Conservation (phyloP, 176 grass and related monocot species). For the Themeda triandra region DNA sequence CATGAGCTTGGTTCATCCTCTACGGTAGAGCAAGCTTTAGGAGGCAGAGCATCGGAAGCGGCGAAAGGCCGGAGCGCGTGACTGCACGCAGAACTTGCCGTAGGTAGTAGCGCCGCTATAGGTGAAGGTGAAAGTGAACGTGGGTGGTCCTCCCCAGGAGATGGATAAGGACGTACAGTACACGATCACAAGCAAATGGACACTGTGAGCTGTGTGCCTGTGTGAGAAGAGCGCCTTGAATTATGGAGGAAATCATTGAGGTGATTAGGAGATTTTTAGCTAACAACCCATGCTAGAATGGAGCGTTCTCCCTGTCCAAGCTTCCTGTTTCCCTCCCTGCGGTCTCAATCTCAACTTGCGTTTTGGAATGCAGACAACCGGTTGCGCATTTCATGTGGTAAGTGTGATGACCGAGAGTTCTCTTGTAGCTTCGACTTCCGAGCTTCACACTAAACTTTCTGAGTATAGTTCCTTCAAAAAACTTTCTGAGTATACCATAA, state of each 20-base stretch:
- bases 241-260: neutral
- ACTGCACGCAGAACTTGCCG: neutral
- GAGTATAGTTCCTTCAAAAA: no score
- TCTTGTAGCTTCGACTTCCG: neutral
- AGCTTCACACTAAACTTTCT: no score
- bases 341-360: neutral
- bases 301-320: no score
- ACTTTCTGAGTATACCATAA: no score
- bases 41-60: conserved; percentile 34
- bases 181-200: neutral
- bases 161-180: neutral
- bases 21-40: neutral
- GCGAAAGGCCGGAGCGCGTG: conserved; percentile 51
- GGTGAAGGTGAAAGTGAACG: neutral
- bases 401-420: neutral
- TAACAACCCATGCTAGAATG: neutral
- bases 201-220: neutral
- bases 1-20: conserved; percentile 8
- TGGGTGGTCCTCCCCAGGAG: conserved; percentile 4
- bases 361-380: neutral
- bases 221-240: neutral
- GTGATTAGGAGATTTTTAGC: neutral
- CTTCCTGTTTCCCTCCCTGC: neutral
- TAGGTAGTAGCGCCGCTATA: neutral
- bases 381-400: neutral